Base-by-base conservation (phyloP, 768 basidiomycete species). In the Rhizopogon vesiculosus region DNA sequence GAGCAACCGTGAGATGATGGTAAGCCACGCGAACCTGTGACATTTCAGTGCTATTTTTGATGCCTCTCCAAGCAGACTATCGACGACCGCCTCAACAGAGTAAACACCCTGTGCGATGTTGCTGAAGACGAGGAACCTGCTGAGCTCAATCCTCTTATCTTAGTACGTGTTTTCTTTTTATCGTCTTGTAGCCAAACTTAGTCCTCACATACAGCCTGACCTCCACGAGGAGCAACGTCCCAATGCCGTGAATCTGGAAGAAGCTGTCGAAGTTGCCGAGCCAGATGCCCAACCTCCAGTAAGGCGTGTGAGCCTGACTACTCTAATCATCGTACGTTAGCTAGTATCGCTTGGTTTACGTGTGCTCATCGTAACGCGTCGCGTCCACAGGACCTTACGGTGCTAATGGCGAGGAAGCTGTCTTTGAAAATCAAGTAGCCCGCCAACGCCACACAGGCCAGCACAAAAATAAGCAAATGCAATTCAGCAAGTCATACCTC, bases 1-100 rank as follows among this genome's bases (percentile, higher is more conserved):
- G 2, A 64, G 62, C 53, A 28, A 38, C 42, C 66, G 59, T 60
- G 68, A 69, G 62, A 67, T 56, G 18, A 6, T 33, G 59, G 69
- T 68, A 45, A n/a, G 56, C 35, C 46, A 38, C 51, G 44, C 22
- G 42, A n/a, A 53, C 53, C 15, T 12, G 13, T 38, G 35, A 13
- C 53, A n/a, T 57, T 31, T 9, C 51, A 51, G 42, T 9, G 44
- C 39, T 46, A 45, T 29, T 52, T 39, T 55, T 62, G 54, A 43
- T 42, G 22, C 8, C 49, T 46, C 19, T 16, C 5, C 19, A n/a
- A 45, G 56, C 53, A 70, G 62, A 51, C 57, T 16, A 29, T 54
- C 6, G 9, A 52, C 22, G 15, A 38, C 39, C 48, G 35, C 9
- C 15, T 49, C 35, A 38, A 35, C 35, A 25, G 31, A 7, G 10